Evolutionary conservation across 2,329 filamentous ascomycete species (phyloP), one percentile per base, ranked within the genome.

Genomic region (Acarospora socialis): DNA sequence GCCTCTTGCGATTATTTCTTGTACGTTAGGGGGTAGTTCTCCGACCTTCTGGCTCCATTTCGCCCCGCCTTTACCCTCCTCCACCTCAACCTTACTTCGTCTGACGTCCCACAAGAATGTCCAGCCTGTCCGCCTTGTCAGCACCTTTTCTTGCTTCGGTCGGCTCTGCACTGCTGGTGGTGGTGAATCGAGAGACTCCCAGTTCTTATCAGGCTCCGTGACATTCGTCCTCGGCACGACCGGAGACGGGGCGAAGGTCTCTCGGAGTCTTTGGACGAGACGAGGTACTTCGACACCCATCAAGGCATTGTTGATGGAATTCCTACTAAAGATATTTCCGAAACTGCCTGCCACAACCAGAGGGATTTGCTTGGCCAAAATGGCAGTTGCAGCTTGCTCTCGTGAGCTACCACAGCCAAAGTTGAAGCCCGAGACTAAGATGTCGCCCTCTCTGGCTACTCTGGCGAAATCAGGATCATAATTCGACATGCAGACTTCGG

Each of bases 401-500:
- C 86, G 64, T 1, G 75, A 83, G 35, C 65, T 73, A 12, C 84
- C 84, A 43, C 76, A 83, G 28, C 87, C 87, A 49, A 94, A 93
- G 61, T 92, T 92, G 62, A 76, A 90, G 19, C 84, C 84, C 0
- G 76, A 60, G 0, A 94, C 84, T 1, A 94, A 68, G 33, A 94
- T 81, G 46, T 95, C 86, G 29, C 73, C 74, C 0, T 70, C 50
- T 41, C 68, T 68, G 27, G 79, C 76, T 21, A 76, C 62, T 1
- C 57, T 53, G 7, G 65, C 54, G 51, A 94, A 94, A 0, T 62
- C 52, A 0, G 68, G 58, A 51, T 95, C 87, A 58, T 93, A 95
- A 65, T 95, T 95, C 52, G 79, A 70, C 84, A 95, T 94, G 55
- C 80, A 86, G 1, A 86, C 84, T 43, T 80, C 63, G 0, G 83